These are phyloP conservation scores for carrot (Daucus carota) DNA, from an alignment of 129 eudicot species.

Conservation along the genomic window DNA sequence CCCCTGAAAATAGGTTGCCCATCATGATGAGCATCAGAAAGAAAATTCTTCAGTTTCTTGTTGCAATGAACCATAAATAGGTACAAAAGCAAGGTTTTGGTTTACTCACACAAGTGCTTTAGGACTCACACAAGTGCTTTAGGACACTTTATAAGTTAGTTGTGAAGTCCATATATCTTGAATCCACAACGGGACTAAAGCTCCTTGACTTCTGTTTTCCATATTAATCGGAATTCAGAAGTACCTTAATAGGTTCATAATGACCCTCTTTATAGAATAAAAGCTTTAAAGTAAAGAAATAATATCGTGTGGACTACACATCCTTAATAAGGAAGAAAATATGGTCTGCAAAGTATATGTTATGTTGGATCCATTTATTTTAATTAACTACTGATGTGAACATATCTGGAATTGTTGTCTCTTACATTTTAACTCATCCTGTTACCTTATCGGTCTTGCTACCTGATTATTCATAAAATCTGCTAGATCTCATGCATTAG, in stretches of 20 bases:
- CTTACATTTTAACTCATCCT: too few species aligned
- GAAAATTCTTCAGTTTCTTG: too few species aligned
- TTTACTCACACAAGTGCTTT: too few species aligned
- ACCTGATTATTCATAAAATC: slow-evolving; percentile 4
- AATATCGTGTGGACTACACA: background rate
- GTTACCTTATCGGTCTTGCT: background rate
- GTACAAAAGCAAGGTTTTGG: too few species aligned
- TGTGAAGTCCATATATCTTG: background rate
- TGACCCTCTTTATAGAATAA: background rate
- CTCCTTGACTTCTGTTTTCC: background rate
- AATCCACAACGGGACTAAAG: background rate
- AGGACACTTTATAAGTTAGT: background rate
- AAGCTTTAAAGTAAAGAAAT: background rate
- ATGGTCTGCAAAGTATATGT: too few species aligned
- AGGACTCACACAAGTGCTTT: background rate
- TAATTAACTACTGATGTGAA: background rate
- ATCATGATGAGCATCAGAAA: too few species aligned
- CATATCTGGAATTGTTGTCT: background rate
- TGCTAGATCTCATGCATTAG: background rate
- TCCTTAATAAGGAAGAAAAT: background rate
- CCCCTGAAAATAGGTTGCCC: too few species aligned
- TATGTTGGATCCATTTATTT: background rate
- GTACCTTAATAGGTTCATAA: background rate
- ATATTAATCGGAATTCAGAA: background rate
- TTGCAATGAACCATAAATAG: too few species aligned